Base-by-base conservation (phyloP, 352 stramenopile genomes). In the Phytopythium montanum region DNA sequence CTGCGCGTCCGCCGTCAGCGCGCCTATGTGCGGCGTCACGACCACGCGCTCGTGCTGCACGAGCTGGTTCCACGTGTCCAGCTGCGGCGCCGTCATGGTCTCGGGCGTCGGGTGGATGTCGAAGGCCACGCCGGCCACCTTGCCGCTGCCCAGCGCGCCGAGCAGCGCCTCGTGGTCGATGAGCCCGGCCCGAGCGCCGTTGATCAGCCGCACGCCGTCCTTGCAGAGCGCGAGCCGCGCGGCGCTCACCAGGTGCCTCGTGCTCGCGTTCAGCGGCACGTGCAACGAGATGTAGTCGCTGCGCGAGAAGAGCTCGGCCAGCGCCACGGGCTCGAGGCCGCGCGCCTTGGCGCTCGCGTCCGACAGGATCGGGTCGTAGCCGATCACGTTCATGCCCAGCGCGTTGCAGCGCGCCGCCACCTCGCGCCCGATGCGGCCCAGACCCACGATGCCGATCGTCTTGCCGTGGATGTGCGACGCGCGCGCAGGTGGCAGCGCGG, bases 211-310 rank as follows among this genome's bases (percentile, higher is more conserved):
- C 7, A 97, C 94, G 34, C 92, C 91, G 19, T 95, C 81, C 70
- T 98, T 98, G 77, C 97, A 98, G 14, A 87, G 71, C 26, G 67
- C 76, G 6, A 98, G 76, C 23, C 81, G 79, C 38, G 87, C 71
- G 7, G 62, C 73, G 66, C 87, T 95, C 46, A 98, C 87, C 55
- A 98, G 86, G 60, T 98, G 75, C 59, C 90, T 87, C 36, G 97
- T 96, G 54, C 95, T 92, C 57, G 96, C 91, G 69, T 98, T 98
- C 60, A 98, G 95, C 19, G 96, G 96, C 56, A 98, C 95, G 70
- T 99, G 97, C 23, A 99, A 81, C 48, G 88, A 95, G 73, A 99
- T 97, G 78, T 97, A 98, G 83, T 99, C 96, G 51, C 89, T 96
- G 51, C 87, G 79, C 19, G 79, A 78, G 38, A 97, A 96, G 52